Conservation (phyloP, 371 early-diverging fungal species). For the Mucor velutinosus region DNA sequence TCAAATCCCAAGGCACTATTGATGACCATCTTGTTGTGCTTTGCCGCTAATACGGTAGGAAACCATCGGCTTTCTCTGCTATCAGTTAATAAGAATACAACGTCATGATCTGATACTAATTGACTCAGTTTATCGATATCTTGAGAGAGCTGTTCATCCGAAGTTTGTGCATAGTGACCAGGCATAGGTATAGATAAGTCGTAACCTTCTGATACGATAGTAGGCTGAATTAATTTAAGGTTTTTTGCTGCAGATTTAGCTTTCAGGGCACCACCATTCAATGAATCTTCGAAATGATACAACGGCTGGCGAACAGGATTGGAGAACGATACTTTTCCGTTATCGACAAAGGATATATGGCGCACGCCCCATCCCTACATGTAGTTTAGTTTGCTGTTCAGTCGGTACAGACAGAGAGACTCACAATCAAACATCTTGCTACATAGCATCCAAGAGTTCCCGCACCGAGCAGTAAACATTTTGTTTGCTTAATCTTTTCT, state of each 20-base stretch:
- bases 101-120: slow-evolving; percentile 81
- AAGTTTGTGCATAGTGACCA: slow-evolving; percentile 58
- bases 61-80: slow-evolving; percentile 96
- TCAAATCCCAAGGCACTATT: slow-evolving; percentile 97
- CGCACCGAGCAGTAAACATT: slow-evolving; percentile 88
- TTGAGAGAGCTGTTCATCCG: slow-evolving; percentile 41
- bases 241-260: slow-evolving; percentile 84
- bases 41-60: slow-evolving; percentile 84
- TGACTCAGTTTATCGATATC: slow-evolving; percentile 60
- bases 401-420: background rate
- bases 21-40: slow-evolving; percentile 73
- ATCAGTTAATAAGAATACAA: slow-evolving; percentile 89
- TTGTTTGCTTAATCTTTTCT: slow-evolving; percentile 72
- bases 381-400: background rate
- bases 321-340: slow-evolving; percentile 89
- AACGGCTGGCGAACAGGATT: slow-evolving; percentile 96
- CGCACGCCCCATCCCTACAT: slow-evolving; percentile 93
- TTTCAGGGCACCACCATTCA: slow-evolving; percentile 84
- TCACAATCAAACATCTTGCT: slow-evolving; percentile 75
- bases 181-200: slow-evolving; percentile 92
- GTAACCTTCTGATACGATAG: slow-evolving; percentile 73
- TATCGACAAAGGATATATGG: slow-evolving; percentile 93
- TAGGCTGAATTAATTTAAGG: slow-evolving; percentile 77
- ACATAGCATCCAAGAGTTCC: slow-evolving; percentile 97
- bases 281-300: slow-evolving; percentile 85